Percentiles rank a stretch among this genome's conserved stretches.
These are phyloP conservation scores for Ustilago hordei DNA, from an alignment of 1,284 basidiomycete genomes.

Conservation along the genomic window DNA sequence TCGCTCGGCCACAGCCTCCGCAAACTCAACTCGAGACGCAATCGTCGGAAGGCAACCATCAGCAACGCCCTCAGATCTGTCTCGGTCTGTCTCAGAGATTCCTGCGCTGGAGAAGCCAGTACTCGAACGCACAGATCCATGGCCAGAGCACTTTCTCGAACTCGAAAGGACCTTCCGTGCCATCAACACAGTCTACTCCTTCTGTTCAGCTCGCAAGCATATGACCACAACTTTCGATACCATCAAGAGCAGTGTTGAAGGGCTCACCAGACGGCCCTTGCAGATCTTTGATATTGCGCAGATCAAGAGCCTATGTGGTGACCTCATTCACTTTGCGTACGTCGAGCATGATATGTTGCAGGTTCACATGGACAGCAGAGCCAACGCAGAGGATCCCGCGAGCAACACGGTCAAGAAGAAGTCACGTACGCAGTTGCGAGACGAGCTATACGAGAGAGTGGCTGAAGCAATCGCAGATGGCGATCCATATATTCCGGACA, in stretches of 20 bases:
- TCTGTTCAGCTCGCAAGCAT: constrained; percentile 84
- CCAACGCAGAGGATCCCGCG: constrained; percentile 38
- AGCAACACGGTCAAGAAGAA: constrained; percentile 38
- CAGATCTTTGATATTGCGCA: constrained; percentile 83
- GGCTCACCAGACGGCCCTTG: constrained; percentile 80
- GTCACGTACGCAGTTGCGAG: constrained; percentile 26
- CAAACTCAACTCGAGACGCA: constrained; percentile 22
- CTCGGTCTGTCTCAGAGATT: constrained; percentile 23
- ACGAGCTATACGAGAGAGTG: constrained; percentile 53
- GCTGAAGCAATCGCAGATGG: constrained; percentile 32
- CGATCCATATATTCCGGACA: constrained; percentile 23
- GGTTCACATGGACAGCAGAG: constrained; percentile 72
- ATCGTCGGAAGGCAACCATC: constrained; percentile 37
- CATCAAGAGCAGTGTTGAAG: constrained; percentile 82
- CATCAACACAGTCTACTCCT: constrained; percentile 88
- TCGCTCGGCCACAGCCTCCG: constrained; percentile 25
- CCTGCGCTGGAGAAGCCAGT: constrained; percentile 29
- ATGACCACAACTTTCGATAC: constrained; percentile 83
- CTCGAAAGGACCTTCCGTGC: constrained; percentile 75
- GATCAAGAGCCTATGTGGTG: constrained; percentile 87
- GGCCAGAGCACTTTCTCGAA: constrained; percentile 70
- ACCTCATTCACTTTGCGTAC: constrained; percentile 84
- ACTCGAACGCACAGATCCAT: constrained; percentile 52
- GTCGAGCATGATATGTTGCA: constrained; percentile 78
- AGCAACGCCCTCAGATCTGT: constrained; percentile 24